Conservation (phyloP, 164 flowering plant species). For the Vitis cinerea region DNA sequence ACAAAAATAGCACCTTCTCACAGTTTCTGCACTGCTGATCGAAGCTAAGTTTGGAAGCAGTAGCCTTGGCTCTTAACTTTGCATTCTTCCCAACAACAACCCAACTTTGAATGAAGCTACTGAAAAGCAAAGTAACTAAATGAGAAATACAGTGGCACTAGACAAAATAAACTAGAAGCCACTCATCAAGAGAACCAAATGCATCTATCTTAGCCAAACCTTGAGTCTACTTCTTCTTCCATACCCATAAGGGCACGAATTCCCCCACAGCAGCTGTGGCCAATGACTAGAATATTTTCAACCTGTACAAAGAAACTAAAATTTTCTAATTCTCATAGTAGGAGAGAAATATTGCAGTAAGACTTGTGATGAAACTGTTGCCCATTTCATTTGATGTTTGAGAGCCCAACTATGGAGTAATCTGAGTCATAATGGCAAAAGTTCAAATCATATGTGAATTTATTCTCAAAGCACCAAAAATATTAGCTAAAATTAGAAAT, state of each 20-base stretch:
- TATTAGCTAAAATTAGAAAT: too few species aligned
- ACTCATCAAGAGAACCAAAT: not conserved
- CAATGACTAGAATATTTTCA: slow-evolving; percentile 74
- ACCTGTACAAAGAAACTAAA: slow-evolving; percentile 48
- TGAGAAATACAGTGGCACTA: slow-evolving; percentile 10
- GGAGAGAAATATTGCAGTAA: not conserved
- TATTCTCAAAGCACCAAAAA: too few species aligned
- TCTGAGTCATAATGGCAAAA: too few species aligned
- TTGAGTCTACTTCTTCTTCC: slow-evolving; percentile 65
- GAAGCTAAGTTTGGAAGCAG: slow-evolving; percentile 62
- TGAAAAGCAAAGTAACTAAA: slow-evolving; percentile 19
- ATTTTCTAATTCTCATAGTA: slow-evolving; percentile 3
- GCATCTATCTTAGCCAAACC: slow-evolving; percentile 30
- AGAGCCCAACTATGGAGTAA: not conserved
- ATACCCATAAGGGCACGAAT: slow-evolving; percentile 92
- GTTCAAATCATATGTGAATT: too few species aligned
- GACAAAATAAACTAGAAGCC: not conserved
- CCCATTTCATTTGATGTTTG: not conserved
- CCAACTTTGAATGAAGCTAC: slow-evolving; percentile 84
- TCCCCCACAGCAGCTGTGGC: slow-evolving; percentile 96
- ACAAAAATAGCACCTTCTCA: slow-evolving; percentile 65
- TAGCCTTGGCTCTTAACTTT: slow-evolving; percentile 49
- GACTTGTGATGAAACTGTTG: not conserved
- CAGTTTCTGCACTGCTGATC: slow-evolving; percentile 92
- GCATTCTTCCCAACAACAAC: slow-evolving; percentile 71